Percentiles rank a stretch among this genome's conserved stretches.
Evolutionary conservation across 148 eudicot species (phyloP).

Genomic region (Rhododendron vialii): DNA sequence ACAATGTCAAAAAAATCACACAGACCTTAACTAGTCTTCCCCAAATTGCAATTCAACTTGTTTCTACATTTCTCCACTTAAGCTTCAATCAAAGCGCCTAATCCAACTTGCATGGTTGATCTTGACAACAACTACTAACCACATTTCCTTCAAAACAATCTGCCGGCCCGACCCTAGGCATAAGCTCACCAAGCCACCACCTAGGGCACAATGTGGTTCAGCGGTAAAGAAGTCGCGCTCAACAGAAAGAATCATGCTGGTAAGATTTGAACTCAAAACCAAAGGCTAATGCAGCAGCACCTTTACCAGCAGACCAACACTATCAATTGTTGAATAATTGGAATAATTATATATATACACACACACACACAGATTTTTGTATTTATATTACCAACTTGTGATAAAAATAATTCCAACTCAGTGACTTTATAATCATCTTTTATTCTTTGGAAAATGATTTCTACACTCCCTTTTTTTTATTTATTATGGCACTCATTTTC

Average conservation of each 20-base stretch:
- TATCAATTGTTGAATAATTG: background rate
- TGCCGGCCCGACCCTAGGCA: background rate
- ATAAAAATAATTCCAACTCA: no score
- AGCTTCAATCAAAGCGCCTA: background rate
- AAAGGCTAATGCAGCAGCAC: background rate
- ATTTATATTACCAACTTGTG: background rate
- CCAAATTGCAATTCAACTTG: background rate
- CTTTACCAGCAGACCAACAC: background rate
- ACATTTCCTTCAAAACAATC: background rate
- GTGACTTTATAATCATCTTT: background rate
- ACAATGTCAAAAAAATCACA: background rate
- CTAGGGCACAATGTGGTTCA: background rate
- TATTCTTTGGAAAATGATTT: no score
- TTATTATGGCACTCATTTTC: no score
- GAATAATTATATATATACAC: background rate
- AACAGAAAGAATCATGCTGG: background rate
- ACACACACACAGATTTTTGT: no score
- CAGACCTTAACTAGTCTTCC: background rate
- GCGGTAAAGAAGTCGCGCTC: background rate
- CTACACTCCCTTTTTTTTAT: no score
- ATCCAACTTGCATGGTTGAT: background rate
- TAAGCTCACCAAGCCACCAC: no score
- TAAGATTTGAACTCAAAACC: background rate
- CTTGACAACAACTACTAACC: background rate
- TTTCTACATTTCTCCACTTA: background rate